Base-by-base conservation (phyloP, 176 grass and related monocot species). In the Phoenix dactylifera region DNA sequence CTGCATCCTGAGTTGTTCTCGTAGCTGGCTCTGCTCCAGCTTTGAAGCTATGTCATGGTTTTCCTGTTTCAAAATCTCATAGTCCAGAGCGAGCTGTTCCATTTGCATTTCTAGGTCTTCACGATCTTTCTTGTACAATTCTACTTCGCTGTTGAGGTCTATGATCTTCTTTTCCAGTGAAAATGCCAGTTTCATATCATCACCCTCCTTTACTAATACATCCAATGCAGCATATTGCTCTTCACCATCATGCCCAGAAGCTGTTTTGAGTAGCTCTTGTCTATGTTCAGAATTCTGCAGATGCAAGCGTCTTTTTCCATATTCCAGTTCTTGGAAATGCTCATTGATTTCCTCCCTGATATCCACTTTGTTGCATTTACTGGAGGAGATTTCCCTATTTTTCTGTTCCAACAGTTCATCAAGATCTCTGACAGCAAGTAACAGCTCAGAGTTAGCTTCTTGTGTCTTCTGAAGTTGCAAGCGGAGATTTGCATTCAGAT, bases 11-110 rank as follows among this genome's bases (percentile, higher is more conserved):
- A 98, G 69, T 54, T 91, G 84, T 64, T 97, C 93, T 24, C 81
- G 74, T 66, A 98, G 70, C 35, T 93, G 85, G 28, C 76, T 81
- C 73, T 98, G 93, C 77, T 98, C 93, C 18, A 92, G 73, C 82
- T 78, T 98, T 4, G 69, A 73, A 66, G 87, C 82, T 49, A 98
- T 77, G 58, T 99, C 94, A 76, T 99, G 88, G 71, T 89, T 93
- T 72, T 93, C 94, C 74, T 93, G 94, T 53, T 93, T 99, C 60
- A 99, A 49, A 74, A 99, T 99, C 78, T 99, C 94, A 49, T 93
- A 93, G 62, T 99, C 94, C 68, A 93, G 79, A 68, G 85, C 94
- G 67, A 99, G 80, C 65, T 93, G 94, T 64, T 99, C 94, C 85
- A 99, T 92, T 77, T 99, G 94, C 88, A 99, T 89, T 71, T 89